phyloP scores from a whole-genome alignment of 2,329 filamentous ascomycete genomes.

The Pleurostoma richardsiae region DNA sequence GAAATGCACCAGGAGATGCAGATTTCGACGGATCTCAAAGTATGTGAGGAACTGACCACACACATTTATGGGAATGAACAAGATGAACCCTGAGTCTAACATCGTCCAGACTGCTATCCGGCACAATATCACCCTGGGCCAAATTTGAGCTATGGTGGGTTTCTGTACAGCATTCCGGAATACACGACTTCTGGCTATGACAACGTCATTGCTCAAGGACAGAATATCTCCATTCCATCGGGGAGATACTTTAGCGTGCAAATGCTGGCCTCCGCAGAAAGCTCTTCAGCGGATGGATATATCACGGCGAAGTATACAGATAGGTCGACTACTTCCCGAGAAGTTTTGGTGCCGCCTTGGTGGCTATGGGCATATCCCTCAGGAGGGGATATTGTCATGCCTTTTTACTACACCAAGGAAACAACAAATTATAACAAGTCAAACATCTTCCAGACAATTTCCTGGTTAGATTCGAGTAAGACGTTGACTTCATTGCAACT shows the following conservation, averaged over 20 bases:
- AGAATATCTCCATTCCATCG: slow-evolving; percentile 6
- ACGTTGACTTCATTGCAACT: slow-evolving; percentile 9
- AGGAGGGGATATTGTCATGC: slow-evolving; percentile 13
- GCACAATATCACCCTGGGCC: slow-evolving; percentile 9
- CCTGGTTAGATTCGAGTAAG: slow-evolving; percentile 11
- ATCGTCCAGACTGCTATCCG: slow-evolving; percentile 3
- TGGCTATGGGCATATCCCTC: slow-evolving; percentile 12
- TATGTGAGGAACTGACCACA: slow-evolving; percentile 28
- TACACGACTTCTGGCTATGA: slow-evolving; percentile 8
- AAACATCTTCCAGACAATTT: slow-evolving; percentile 10
- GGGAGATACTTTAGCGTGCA: slow-evolving; percentile 11
- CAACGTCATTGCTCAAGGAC: slow-evolving; percentile 12
- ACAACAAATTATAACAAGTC: slow-evolving; percentile 11
- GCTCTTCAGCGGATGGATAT: slow-evolving; percentile 9
- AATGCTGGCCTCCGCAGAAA: slow-evolving; percentile 12
- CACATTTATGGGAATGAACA: slow-evolving; percentile 20
- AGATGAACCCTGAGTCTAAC: neutral
- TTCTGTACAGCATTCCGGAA: slow-evolving; percentile 9
- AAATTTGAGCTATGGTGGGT: slow-evolving; percentile 10
- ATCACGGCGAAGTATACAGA: slow-evolving; percentile 11
- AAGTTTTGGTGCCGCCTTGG: slow-evolving; percentile 10
- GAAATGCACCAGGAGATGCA: slow-evolving; percentile 35
- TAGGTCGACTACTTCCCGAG: slow-evolving; percentile 3
- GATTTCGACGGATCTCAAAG: slow-evolving; percentile 38
- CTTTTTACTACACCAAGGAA: slow-evolving; percentile 11